Evolutionary conservation across 345 rosid genomes (phyloP).

Genomic region (Lagerstroemia speciosa): DNA sequence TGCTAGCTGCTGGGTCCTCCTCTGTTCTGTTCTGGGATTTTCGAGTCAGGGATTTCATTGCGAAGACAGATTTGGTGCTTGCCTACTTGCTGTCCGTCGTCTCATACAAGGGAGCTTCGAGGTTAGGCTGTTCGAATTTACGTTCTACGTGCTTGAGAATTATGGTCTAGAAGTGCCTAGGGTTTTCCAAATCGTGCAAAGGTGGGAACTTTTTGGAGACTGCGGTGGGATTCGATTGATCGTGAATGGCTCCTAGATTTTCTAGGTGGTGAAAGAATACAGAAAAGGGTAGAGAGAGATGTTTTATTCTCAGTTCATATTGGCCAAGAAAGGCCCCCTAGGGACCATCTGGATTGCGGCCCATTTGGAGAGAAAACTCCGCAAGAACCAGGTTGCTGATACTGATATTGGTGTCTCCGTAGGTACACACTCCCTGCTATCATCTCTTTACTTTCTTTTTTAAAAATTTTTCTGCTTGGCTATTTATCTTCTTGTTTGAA

Average conservation of each 20-base stretch:
- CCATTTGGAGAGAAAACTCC: slow-evolving; percentile 98
- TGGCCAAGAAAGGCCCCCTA: slow-evolving; percentile 99
- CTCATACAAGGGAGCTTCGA: not conserved
- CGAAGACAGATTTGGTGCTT: not conserved
- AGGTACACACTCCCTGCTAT: slow-evolving; percentile 26
- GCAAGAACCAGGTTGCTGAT: slow-evolving; percentile 98
- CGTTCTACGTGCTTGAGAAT: not conserved
- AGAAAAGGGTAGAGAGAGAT: slow-evolving; percentile 23
- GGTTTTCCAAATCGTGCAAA: not conserved
- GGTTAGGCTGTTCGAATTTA: not conserved
- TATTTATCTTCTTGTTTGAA: not conserved
- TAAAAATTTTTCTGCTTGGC: not conserved
- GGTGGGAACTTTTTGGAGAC: not conserved
- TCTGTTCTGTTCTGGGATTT: not conserved
- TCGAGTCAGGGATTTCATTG: not conserved
- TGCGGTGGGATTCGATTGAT: not conserved
- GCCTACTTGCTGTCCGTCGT: not conserved
- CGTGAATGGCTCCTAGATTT: not conserved
- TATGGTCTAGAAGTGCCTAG: not conserved
- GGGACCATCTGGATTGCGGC: slow-evolving; percentile 99
- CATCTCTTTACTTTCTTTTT: not conserved
- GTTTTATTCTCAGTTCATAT: slow-evolving; percentile 98
- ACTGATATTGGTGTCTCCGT: slow-evolving; percentile 98
- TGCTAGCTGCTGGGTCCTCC: not conserved
- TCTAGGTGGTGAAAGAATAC: not conserved